Percentiles rank a stretch among this genome's conserved stretches.
Conservation (phyloP, 148 eudicot species). For the Camellia japonica region DNA sequence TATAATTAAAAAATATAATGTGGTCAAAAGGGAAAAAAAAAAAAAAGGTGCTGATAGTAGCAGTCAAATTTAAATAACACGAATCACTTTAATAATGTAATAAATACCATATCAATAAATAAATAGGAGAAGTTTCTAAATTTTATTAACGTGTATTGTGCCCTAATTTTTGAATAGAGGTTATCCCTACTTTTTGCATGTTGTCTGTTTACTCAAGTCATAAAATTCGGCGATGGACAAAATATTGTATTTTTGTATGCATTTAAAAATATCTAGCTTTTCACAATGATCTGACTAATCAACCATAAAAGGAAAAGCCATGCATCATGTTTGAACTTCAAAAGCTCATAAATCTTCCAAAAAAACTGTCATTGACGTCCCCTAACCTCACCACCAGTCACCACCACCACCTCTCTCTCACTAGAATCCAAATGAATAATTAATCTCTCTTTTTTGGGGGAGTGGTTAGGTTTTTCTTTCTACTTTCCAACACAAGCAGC, state of each 20-base stretch:
- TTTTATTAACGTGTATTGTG: too few relatives aligned
- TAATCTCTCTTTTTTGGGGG: background rate
- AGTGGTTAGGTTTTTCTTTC: background rate
- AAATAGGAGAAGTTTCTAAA: too few relatives aligned
- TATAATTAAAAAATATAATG: too few relatives aligned
- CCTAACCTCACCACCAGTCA: background rate
- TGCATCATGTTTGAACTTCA: background rate
- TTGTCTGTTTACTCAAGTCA: background rate
- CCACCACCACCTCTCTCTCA: background rate
- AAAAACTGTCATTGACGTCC: background rate
- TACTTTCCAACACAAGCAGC: background rate
- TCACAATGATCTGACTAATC: background rate
- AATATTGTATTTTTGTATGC: background rate
- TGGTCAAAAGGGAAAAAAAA: too few relatives aligned
- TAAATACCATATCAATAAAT: too few relatives aligned
- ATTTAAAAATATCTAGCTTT: background rate
- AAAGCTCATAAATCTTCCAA: background rate
- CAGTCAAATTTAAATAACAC: too few relatives aligned
- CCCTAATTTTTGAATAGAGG: too few relatives aligned
- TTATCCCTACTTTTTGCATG: too few relatives aligned
- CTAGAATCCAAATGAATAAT: constrained; percentile 3
- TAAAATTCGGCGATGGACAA: background rate
- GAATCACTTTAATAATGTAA: too few relatives aligned
- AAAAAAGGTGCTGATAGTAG: too few relatives aligned
- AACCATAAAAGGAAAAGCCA: background rate